Evolutionary conservation across 768 basidiomycete species (phyloP).

Genomic region (Boletus vermiculosoides): DNA sequence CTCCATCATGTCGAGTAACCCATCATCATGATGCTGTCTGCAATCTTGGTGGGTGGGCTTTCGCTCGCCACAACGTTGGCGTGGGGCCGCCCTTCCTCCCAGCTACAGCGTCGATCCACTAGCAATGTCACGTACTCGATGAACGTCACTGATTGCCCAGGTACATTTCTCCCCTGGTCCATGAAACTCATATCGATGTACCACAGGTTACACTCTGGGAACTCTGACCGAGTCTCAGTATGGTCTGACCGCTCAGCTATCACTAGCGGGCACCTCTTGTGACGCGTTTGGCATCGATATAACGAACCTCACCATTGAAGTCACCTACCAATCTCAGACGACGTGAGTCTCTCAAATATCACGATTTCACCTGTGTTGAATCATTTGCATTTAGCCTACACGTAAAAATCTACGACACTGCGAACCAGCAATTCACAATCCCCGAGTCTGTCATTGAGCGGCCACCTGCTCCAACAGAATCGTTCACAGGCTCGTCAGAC

Average conservation of each 20-base stretch:
- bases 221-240: slow-evolving; percentile 41
- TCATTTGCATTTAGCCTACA: slow-evolving; percentile 46
- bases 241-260: slow-evolving; percentile 56
- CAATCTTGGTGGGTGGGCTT: slow-evolving; percentile 10
- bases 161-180: slow-evolving; percentile 8
- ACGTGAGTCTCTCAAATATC: slow-evolving; percentile 35
- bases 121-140: slow-evolving; percentile 15
- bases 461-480: slow-evolving; percentile 36
- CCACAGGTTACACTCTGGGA: slow-evolving; percentile 53
- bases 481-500: slow-evolving; percentile 48
- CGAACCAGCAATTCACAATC: slow-evolving; percentile 62
- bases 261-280: slow-evolving; percentile 55
- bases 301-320: slow-evolving; percentile 56
- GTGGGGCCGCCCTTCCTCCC: slow-evolving; percentile 7
- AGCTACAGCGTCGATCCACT: slow-evolving; percentile 5
- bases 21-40: not conserved
- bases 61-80: slow-evolving; percentile 1
- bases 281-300: slow-evolving; percentile 66
- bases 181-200: not conserved
- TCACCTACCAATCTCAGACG: slow-evolving; percentile 60
- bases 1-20: not conserved
- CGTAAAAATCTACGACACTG: slow-evolving; percentile 65
- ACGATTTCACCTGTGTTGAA: not conserved
- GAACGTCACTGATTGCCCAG: slow-evolving; percentile 35
- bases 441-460: slow-evolving; percentile 53